Evolutionary conservation across 805 yeast genomes (phyloP), one percentile per base, ranked within the genome.

Genomic region (Saccharomycopsis capsularis): DNA sequence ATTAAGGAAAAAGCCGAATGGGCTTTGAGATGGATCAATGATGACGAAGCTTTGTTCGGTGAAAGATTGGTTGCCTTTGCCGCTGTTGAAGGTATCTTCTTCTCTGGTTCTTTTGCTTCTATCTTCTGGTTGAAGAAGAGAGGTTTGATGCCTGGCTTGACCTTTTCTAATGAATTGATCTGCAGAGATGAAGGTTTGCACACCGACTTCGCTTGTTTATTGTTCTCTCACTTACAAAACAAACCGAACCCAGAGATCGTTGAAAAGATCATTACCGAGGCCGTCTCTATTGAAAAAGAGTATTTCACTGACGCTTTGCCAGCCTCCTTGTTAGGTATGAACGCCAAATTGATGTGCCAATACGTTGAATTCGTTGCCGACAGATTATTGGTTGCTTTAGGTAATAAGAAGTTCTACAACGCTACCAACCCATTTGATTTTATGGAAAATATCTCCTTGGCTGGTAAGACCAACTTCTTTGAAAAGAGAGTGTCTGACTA

Each of bases 101-200:
- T 91, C 78, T 85, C 95, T 41, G 99, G 99, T 56, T 93, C 98
- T 2, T 91, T 91, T 66, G 99, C 99, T 44, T 89, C 98, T 47
- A 89, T 91, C 65, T 91, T 91, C 75, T 91, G 99, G 99, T 81
- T 91, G 64, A 91, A 93, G 81, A 91, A 91, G 81, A 85, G 96
- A 69, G 99, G 99, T 66, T 75, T 91, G 65, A 91, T 91, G 99
- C 98, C 99, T 34, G 99, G 99, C 64, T 76, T 91, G 62, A 91
- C 98, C 40, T 93, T 91, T 78, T 90, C 98, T 49, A 91, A 91
- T 70, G 99, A 91, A 72, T 80, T 91, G 66, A 91, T 91, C 62
- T 89, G 95, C 65, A 88, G 99, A 72, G 99, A 91, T 69, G 99
- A 91, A 75, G 99, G 99, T 68, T 75, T 93, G 70, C 99, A 91